A percentile compares a stretch with the other conserved stretches of the same genome.
These are phyloP conservation scores for Cystobasidiaceae sp. DNA, from an alignment of 1,284 basidiomycete species.

Conservation along the genomic window DNA sequence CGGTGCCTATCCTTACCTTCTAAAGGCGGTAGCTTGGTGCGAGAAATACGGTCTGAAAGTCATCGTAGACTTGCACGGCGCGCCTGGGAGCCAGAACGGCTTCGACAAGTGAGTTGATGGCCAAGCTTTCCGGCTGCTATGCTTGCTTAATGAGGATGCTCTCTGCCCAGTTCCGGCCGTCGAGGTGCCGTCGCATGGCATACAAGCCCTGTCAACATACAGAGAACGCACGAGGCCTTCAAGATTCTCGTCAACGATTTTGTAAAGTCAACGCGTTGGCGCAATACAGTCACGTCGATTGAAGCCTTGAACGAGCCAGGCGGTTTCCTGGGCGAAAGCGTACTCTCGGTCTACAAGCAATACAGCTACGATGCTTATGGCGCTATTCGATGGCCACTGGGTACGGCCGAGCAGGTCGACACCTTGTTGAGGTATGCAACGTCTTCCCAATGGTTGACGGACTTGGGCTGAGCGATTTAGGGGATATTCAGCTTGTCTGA, in stretches of 20 bases:
- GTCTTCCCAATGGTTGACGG: not conserved
- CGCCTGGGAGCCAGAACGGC: constrained; percentile 49
- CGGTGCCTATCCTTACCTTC: constrained; percentile 42
- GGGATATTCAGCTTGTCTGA: constrained; percentile 65
- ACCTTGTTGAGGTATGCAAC: not conserved
- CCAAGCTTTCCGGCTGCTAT: not conserved
- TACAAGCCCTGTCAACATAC: constrained; percentile 65
- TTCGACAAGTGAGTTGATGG: constrained; percentile 58
- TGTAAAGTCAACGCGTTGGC: constrained; percentile 49
- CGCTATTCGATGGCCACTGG: constrained; percentile 6
- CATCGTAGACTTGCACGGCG: constrained; percentile 60
- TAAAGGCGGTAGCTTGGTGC: constrained; percentile 81
- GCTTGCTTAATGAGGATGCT: not conserved
- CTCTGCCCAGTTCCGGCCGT: constrained; percentile 57
- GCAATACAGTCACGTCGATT: constrained; percentile 57
- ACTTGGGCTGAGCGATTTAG: not conserved
- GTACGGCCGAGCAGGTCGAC: not conserved
- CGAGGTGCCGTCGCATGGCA: constrained; percentile 63
- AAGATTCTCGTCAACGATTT: constrained; percentile 32
- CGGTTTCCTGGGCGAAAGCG: not conserved
- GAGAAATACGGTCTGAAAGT: constrained; percentile 68
- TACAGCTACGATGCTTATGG: constrained; percentile 32
- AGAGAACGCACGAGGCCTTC: constrained; percentile 48
- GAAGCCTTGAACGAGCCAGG: constrained; percentile 32
- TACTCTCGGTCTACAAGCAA: not conserved